Base-by-base conservation (phyloP, 1,284 basidiomycete species). In the Cystobasidium pallidum region DNA sequence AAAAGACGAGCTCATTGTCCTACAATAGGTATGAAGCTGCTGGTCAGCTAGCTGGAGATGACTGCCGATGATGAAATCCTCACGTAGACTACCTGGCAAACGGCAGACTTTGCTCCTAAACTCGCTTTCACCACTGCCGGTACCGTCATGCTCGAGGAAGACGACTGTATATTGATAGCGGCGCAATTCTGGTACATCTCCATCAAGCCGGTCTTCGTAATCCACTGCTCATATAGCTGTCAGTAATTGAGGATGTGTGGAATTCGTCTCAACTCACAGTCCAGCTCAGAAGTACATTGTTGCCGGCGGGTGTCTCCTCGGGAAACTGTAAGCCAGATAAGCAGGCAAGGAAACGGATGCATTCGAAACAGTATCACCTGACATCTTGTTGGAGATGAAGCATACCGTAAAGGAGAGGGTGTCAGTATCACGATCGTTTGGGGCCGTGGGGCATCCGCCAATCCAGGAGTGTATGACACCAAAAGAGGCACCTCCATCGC, bases 121-220 rank as follows among this genome's bases (percentile, higher is more conserved):
- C 41, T 66, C 8, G 65, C 65, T 10, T 19, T 39, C 19, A 66
- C 52, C n/a, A 66, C 36, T 17, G n/a, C 34, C 2, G 65, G 65
- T n/a, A 66, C 39, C 15, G 21, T 66, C n/a, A 66, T 41, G 52
- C 51, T 54, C 51, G 65, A 41, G 15, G 65, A 32, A 2, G 65
- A 66, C 17, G 51, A 55, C 36, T 32, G 24, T 8, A 66, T 49
- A 32, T 66, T 57, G 34, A 66, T 51, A 24, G 65, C 65, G 17
- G 65, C 65, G 32, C 39, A 41, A n/a, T 66, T 66, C 32, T 55
- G 49, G 36, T 66, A 66, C 32, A 57, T 34, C 34, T 66, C 65
- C 30, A 51, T 51, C 13, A 55, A n/a, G 21, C 65, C 63, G 8
- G 45, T 36, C 41, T 54, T 66, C 10, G n/a, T 34, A 4, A 15